A percentile compares a stretch with the other conserved stretches of the same genome.
These are phyloP conservation scores for Kazachstania africana DNA, from an alignment of 805 yeast genomes.

Conservation along the genomic window DNA sequence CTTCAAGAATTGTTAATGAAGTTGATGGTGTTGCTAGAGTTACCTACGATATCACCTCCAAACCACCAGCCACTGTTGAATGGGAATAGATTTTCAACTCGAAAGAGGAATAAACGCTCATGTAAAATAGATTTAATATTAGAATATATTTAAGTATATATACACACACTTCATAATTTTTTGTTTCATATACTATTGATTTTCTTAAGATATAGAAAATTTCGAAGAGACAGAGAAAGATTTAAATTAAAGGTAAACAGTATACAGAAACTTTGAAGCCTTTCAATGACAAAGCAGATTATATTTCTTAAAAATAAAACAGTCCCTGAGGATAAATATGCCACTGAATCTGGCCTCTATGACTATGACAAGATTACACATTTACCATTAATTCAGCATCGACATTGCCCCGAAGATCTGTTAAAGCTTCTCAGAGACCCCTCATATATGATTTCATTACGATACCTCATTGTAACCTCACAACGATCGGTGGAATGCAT, in stretches of 20 bases:
- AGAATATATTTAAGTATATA: not conserved
- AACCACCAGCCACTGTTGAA: conserved; percentile 99
- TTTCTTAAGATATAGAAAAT: too few relatives aligned
- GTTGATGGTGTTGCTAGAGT: conserved; percentile 99
- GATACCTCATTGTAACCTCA: conserved; percentile 67
- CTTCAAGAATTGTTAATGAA: conserved; percentile 94
- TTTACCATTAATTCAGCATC: conserved; percentile 65
- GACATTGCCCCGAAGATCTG: conserved; percentile 34
- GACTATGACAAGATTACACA: conserved; percentile 37
- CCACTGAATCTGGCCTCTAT: conserved; percentile 28
- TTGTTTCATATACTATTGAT: not conserved
- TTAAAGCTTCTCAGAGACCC: conserved; percentile 32
- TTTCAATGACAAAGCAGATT: conserved; percentile 22
- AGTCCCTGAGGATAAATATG: conserved; percentile 56
- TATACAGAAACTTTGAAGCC: too few relatives aligned
- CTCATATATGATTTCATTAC: conserved; percentile 30
- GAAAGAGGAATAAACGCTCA: not conserved
- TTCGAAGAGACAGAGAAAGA: too few relatives aligned
- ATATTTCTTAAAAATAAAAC: conserved; percentile 64
- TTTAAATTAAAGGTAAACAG: too few relatives aligned
- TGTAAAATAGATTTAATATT: not conserved
- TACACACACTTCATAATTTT: not conserved
- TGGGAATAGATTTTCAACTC: conserved; percentile 60
- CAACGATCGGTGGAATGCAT: conserved; percentile 86
- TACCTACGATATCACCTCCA: conserved; percentile 94